Base-by-base conservation (phyloP, 2,329 filamentous ascomycete species). In the Septoria petroselini region DNA sequence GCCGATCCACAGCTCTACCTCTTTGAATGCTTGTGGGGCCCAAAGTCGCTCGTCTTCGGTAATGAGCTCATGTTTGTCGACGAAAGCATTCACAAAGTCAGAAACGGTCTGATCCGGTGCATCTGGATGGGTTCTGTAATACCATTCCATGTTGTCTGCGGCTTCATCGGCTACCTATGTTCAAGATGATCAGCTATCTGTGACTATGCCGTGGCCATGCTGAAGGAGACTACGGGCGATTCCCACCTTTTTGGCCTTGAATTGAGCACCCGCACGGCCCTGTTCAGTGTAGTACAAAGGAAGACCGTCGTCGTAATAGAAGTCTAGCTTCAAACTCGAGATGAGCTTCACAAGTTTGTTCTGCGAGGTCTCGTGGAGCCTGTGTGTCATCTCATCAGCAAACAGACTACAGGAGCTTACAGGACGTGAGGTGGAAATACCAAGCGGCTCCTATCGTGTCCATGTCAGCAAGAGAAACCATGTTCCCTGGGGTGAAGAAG, bases 341-440 rank as follows among this genome's bases (percentile, higher is more conserved):
- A 73, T 73, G 48, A 73, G 62, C 54, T 71, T 71, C 27, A 73
- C 69, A 31, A 73, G 61, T 48, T 68, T 69, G 57, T 73, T 73
- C 61, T 73, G 71, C 37, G 68, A 70, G 23, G 71, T 73, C 64
- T 73, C 71, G 59, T 73, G 71, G 65, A 72, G 70, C 71, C 23
- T 27, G 9, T 5, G 9, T 9, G 23, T 5, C 9, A 9, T 27
- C 23, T 27, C 23, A 27, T 27, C 9, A 27, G 23, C 23, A 27
- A n/a, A 5, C 23, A 27, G 23, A 9, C 23, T 9, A 27, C 9
- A 5, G 9, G 23, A n/a, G 23, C 23, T 5, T 27, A 27, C 23
- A 9, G 9, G 9, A 27, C 5, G 5, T 27, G 5, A 27, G 23
- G 23, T 27, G 23, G 5, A 27, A 9, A 27, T 27, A 27, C 23